Evolutionary conservation across 2,329 filamentous ascomycete species (phyloP), one percentile per base, ranked within the genome.

Genomic region (Aspergillus caelatus): DNA sequence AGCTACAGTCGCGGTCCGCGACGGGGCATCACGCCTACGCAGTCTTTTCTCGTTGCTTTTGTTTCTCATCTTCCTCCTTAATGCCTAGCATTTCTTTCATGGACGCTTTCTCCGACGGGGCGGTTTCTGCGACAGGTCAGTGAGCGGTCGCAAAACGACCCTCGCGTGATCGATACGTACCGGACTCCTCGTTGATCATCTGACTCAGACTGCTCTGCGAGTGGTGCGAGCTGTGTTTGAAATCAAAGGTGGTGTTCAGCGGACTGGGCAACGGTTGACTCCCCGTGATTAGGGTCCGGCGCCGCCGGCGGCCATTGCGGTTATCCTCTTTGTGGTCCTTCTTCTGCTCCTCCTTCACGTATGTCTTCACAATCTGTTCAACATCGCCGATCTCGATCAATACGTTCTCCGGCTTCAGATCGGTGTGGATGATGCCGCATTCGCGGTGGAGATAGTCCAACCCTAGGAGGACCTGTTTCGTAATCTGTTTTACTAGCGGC

Each of bases 321-420:
- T 96, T 93, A 76, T 94, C 93, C 76, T 96, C 93, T 78, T 95
- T 95, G 65, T 91, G 90, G 58, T 88, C 85, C 71, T 87, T 87
- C 71, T 87, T 82, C 60, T 81, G 73, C 62, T 80, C 77, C 57
- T 89, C 92, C 79, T 97, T 94, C 61, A 99, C 94, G 67, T 96
- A 94, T 65, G 92, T 93, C 80, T 97, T 94, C 63, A 99, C 95
- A 67, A 98, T 98, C 79, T 98, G 93, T 82, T 99, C 95, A 57
- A 99, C 95, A 72, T 99, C 95, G 69, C 95, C 95, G 74, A 99
- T 98, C 81, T 99, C 95, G 76, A 99, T 98, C 68, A 99, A 84
- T 36, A 99, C 95, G 75, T 99, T 99, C 78, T 99, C 95, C 55
- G 95, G 95, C 80, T 99, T 97, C 71, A 98, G 82, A 76, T 97